These are phyloP conservation scores for Phytophthora pluvialis DNA, from an alignment of 352 stramenopile genomes.

Conservation along the genomic window DNA sequence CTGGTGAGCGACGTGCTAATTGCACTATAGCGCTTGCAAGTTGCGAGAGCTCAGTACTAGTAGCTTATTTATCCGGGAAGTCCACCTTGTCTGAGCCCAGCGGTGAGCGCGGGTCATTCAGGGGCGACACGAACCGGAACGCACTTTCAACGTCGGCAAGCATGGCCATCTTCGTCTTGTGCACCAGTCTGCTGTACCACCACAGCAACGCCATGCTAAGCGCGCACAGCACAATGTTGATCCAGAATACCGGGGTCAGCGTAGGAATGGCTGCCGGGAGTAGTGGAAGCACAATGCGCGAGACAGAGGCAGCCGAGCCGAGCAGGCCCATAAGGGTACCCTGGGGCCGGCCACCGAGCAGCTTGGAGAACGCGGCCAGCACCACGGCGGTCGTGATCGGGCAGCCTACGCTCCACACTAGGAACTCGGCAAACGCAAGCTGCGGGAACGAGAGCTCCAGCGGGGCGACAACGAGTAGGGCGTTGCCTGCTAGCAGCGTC, in stretches of 20 bases:
- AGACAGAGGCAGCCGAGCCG: constrained; percentile 68
- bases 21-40: too few relatives aligned
- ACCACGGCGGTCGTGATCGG: constrained; percentile 74
- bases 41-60: too few relatives aligned
- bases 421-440: constrained; percentile 55
- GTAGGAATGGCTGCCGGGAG: constrained; percentile 62
- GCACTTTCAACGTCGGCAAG: constrained; percentile 44
- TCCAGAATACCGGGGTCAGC: constrained; percentile 76
- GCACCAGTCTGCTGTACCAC: constrained; percentile 69
- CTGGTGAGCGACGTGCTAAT: neutral
- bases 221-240: constrained; percentile 64
- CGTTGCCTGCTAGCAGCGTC: constrained; percentile 62
- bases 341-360: constrained; percentile 67
- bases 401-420: constrained; percentile 79
- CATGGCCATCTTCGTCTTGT: constrained; percentile 52
- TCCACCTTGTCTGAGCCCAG: constrained; percentile 44
- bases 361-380: constrained; percentile 71
- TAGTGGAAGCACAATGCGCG: constrained; percentile 72
- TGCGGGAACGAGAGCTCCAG: constrained; percentile 49
- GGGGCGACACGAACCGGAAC: constrained; percentile 28
- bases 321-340: constrained; percentile 80
- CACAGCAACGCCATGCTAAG: constrained; percentile 58
- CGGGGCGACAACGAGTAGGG: constrained; percentile 55
- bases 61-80: constrained; percentile 28
- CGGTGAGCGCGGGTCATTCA: constrained; percentile 44